A percentile compares a stretch with the other conserved stretches of the same genome.
Conservation (phyloP, 441 rosid genomes). For the Syzygium malaccense region DNA sequence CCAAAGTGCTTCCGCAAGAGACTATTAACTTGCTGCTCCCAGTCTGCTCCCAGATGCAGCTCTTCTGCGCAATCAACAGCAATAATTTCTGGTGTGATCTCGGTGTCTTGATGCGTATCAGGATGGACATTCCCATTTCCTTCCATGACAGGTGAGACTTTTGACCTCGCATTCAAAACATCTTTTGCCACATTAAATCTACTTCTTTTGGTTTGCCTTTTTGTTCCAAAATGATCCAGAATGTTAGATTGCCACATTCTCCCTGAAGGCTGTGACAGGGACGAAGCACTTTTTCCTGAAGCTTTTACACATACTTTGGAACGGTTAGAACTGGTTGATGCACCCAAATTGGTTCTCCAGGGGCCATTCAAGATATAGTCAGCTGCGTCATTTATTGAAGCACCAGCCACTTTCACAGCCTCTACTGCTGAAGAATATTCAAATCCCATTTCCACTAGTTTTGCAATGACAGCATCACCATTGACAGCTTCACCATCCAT, state of each 20-base stretch:
- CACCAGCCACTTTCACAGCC: slow-evolving; percentile 60
- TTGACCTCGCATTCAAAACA: slow-evolving; percentile 13
- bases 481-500: slow-evolving; percentile 21
- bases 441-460: slow-evolving; percentile 73
- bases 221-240: slow-evolving; percentile 47
- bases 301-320: slow-evolving; percentile 14
- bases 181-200: slow-evolving; percentile 2
- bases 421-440: slow-evolving; percentile 32
- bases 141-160: slow-evolving; percentile 10
- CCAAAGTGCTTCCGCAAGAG: slow-evolving; percentile 56
- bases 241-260: slow-evolving; percentile 47
- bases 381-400: slow-evolving; percentile 44
- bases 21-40: slow-evolving; percentile 48
- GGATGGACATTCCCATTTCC: slow-evolving; percentile 5
- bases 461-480: slow-evolving; percentile 26
- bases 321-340: slow-evolving; percentile 19
- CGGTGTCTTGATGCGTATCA: neutral
- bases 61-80: slow-evolving; percentile 19
- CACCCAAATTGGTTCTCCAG: slow-evolving; percentile 8
- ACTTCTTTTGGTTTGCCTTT: slow-evolving; percentile 18
- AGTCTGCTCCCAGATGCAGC: slow-evolving; percentile 30
- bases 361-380: slow-evolving; percentile 42
- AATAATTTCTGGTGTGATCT: slow-evolving; percentile 6
- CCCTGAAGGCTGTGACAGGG: slow-evolving; percentile 11
- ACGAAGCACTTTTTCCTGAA: slow-evolving; percentile 20